Percentiles rank a stretch among this genome's conserved stretches.
phyloP scores from a whole-genome alignment of 2,329 filamentous ascomycete genomes.

The Helicocarpus griseus region DNA sequence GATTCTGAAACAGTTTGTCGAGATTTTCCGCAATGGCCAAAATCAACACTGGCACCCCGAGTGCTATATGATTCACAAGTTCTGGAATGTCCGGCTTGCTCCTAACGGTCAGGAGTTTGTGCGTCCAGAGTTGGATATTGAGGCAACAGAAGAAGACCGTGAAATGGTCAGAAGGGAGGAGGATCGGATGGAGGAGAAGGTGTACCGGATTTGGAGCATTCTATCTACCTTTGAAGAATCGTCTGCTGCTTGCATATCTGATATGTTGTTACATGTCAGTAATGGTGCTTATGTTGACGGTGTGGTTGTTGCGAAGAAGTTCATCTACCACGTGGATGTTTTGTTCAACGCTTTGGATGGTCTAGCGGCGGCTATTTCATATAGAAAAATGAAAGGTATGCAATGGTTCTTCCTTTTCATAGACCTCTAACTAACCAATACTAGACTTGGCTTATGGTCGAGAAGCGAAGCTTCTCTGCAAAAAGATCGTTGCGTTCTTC shows the following conservation, averaged over 20 bases:
- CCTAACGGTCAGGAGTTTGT: slow-evolving; percentile 47
- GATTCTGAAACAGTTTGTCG: slow-evolving; percentile 97
- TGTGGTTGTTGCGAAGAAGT: slow-evolving; percentile 86
- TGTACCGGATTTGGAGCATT: slow-evolving; percentile 96
- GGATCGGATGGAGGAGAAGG: slow-evolving; percentile 93
- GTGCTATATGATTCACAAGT: slow-evolving; percentile 99
- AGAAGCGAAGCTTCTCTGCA: slow-evolving; percentile 98
- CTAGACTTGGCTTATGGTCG: slow-evolving; percentile 79
- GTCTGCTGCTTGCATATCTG: slow-evolving; percentile 93
- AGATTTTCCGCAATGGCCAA: slow-evolving; percentile 94
- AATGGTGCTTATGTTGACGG: slow-evolving; percentile 95
- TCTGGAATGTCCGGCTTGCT: slow-evolving; percentile 91
- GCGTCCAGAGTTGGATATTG: slow-evolving; percentile 36
- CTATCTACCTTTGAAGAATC: slow-evolving; percentile 95
- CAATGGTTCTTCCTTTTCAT: slow-evolving; percentile 4
- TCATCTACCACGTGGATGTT: slow-evolving; percentile 92
- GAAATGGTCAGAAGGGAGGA: slow-evolving; percentile 73
- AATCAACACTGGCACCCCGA: slow-evolving; percentile 99
- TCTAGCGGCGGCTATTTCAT: slow-evolving; percentile 63
- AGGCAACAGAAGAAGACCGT: slow-evolving; percentile 59
- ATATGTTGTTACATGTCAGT: slow-evolving; percentile 97
- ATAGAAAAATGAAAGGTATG: slow-evolving; percentile 65
- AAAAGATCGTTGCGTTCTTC: slow-evolving; percentile 98
- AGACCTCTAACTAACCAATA: slow-evolving; percentile 12
- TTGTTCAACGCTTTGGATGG: slow-evolving; percentile 82